A percentile compares a stretch with the other conserved stretches of the same genome.
Evolutionary conservation across 164 flowering plant genomes (phyloP).

Genomic region (Macadamia integrifolia): DNA sequence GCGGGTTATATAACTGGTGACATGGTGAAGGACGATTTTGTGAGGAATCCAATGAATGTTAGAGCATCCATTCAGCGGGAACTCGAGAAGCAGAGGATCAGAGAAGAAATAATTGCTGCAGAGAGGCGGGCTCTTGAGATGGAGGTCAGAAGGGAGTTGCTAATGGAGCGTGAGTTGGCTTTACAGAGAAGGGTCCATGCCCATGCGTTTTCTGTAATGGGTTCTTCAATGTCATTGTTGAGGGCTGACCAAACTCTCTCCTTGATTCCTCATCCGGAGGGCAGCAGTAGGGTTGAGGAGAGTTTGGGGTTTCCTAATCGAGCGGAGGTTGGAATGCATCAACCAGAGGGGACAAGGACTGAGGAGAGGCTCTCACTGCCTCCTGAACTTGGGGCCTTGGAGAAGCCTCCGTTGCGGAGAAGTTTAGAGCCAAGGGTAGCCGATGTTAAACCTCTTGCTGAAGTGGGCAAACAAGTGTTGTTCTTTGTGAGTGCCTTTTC

Average conservation of each 20-base stretch:
- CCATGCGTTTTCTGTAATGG: background rate
- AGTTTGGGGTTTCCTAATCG: background rate
- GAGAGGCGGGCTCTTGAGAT: constrained; percentile 11
- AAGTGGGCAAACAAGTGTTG: background rate
- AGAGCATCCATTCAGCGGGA: no score
- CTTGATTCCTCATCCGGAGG: background rate
- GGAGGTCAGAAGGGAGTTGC: constrained; percentile 13
- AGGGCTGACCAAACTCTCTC: background rate
- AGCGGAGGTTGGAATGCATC: background rate
- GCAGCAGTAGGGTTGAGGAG: background rate
- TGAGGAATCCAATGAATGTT: no score
- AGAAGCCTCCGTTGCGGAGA: background rate
- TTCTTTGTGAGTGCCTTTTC: constrained; percentile 3
- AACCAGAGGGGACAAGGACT: background rate
- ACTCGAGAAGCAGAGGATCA: no score
- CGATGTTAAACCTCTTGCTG: constrained; percentile 1
- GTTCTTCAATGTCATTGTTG: background rate
- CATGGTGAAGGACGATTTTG: no score
- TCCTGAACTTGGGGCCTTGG: background rate
- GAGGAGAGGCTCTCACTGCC: background rate
- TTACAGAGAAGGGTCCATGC: background rate
- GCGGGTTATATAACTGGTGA: no score
- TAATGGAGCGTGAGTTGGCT: constrained; percentile 3
- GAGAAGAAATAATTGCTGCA: constrained; percentile 5
- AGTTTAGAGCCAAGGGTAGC: background rate